Percentiles rank a stretch among this genome's conserved stretches.
phyloP scores from a whole-genome alignment of 345 rosid species.

The Rhodamnia rubescens region DNA sequence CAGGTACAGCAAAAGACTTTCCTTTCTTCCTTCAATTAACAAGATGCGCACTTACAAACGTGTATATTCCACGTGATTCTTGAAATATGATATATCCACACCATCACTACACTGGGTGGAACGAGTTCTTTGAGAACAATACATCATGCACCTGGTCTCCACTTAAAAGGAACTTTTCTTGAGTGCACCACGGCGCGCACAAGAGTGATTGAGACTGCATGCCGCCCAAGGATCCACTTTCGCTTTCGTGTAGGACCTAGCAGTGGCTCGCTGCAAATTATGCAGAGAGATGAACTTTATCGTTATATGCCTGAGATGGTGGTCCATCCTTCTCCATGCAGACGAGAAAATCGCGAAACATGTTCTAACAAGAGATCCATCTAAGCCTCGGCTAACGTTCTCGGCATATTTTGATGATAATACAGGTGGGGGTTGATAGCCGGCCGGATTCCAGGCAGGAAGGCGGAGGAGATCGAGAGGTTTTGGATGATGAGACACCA shows the following conservation, averaged over 20 bases:
- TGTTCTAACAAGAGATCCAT: background rate
- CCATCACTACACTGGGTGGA: background rate
- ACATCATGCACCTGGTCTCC: background rate
- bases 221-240: background rate
- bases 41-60: background rate
- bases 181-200: background rate
- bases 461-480: slow-evolving; percentile 40
- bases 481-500: slow-evolving; percentile 37
- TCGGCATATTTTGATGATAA: background rate
- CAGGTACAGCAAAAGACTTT: slow-evolving; percentile 19
- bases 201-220: background rate
- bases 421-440: slow-evolving; percentile 36
- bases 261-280: background rate
- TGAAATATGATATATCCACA: background rate
- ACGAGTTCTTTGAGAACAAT: background rate
- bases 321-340: background rate
- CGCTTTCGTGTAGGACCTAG: background rate
- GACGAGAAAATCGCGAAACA: background rate
- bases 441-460: slow-evolving; percentile 31
- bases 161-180: background rate
- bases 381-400: background rate
- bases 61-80: background rate
- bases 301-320: background rate
- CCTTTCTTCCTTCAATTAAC: background rate
- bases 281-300: background rate